phyloP scores from a whole-genome alignment of 257 asterid species.

The Primulina tabacum region DNA sequence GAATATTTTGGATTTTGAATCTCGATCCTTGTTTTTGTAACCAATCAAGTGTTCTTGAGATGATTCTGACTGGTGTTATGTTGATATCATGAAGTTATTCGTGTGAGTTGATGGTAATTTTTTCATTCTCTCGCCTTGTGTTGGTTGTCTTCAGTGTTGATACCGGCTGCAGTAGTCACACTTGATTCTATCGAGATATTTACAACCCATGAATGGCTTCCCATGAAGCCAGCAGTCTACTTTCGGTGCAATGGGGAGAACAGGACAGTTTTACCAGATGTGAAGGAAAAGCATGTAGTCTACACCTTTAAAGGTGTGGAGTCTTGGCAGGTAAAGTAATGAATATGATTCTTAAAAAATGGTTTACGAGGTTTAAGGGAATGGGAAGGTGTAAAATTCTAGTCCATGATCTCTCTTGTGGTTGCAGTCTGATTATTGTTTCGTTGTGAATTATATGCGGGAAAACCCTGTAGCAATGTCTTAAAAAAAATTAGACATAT shows the following conservation, averaged over 20 bases:
- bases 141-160: slow-evolving; percentile 33
- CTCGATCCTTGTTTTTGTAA: not conserved
- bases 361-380: not conserved
- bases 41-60: not conserved
- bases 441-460: too few relatives aligned
- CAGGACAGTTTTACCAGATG: slow-evolving; percentile 60
- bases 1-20: not conserved
- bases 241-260: slow-evolving; percentile 67
- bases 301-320: slow-evolving; percentile 77
- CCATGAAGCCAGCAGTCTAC: slow-evolving; percentile 50
- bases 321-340: slow-evolving; percentile 79
- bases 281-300: slow-evolving; percentile 43
- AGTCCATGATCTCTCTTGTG: too few relatives aligned
- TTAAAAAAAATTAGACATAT: too few relatives aligned
- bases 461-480: too few relatives aligned
- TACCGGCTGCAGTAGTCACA: slow-evolving; percentile 56
- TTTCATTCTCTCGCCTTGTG: slow-evolving; percentile 3
- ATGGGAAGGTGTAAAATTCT: not conserved
- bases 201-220: slow-evolving; percentile 61
- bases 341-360: not conserved
- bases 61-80: not conserved
- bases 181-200: slow-evolving; percentile 63
- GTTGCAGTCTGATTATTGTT: too few relatives aligned
- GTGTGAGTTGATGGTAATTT: slow-evolving; percentile 5
- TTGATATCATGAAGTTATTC: not conserved